Base-by-base conservation (phyloP, 805 yeast genomes). In the Teunomyces lycoperdinae region DNA sequence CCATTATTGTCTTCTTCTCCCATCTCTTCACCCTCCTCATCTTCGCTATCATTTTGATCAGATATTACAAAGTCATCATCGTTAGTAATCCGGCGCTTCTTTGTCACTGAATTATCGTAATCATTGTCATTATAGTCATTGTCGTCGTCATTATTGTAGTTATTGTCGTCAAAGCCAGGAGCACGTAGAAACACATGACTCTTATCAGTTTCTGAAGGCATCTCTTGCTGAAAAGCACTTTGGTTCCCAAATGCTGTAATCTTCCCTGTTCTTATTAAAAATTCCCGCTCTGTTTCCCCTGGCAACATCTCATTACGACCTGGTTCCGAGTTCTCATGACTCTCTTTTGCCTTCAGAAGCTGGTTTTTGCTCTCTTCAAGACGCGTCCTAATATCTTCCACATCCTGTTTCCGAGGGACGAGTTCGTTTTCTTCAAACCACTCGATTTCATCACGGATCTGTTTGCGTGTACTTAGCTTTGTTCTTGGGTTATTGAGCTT, bases 221-320 rank as follows among this genome's bases (percentile, higher is more conserved):
- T 56, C 3, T 43, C 57, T 34, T 73, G 74, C 13, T 70, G 74
- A 55, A 89, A 86, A 1, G 81, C 84, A 35, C 76, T 73, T 16
- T 80, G 68, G 28, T 80, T 79, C 9, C 97, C 96, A 71, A 94
- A 94, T 0, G 98, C 98, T 0, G 99, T 94, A 47, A 90, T 81
- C 62, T 89, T 84, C 27, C 99, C 99, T 0, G 92, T 91, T 53
- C 99, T 76, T 0, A 94, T 80, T 50, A 94, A 72, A 59, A 67
- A 91, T 44, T 91, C 97, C 48, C 80, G 80, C 58, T 86, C 87
- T 0, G 89, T 67, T 59, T 94, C 98, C n/a, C 79, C 87, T 0
- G 86, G 81, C 5, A 78, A 71, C 52, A 75, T 71, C 3, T 68
- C 78, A n/a, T 57, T 55, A n/a, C 43, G 38, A 1, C 39, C 36